Percentiles rank a stretch among this genome's conserved stretches.
These are phyloP conservation scores for Colletotrichum sp. DNA, from an alignment of 2,329 filamentous ascomycete species.

Conservation along the genomic window DNA sequence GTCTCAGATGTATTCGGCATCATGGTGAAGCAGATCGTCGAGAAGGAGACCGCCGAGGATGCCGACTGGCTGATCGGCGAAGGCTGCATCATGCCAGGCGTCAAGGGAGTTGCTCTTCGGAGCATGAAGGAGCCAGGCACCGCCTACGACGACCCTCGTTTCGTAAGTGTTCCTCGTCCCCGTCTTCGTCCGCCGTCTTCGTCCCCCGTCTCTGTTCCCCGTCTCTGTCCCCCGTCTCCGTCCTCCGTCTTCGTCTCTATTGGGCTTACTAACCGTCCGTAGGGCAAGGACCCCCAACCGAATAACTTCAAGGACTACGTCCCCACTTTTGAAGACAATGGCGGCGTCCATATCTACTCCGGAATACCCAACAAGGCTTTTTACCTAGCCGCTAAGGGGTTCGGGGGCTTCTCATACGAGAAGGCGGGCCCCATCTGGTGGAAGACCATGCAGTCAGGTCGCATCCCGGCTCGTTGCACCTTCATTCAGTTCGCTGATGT, in stretches of 20 bases:
- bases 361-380: conserved; percentile 65
- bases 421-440: conserved; percentile 60
- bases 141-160: conserved; percentile 56
- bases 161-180: conserved; percentile 37
- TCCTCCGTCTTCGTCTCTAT: not conserved
- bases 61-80: conserved; percentile 63
- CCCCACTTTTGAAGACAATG: conserved; percentile 48
- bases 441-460: conserved; percentile 50
- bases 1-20: conserved; percentile 62
- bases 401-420: conserved; percentile 60
- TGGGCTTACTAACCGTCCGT: not conserved
- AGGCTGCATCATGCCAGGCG: conserved; percentile 53
- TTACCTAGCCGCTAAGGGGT: conserved; percentile 49
- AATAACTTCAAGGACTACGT: conserved; percentile 50
- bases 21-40: conserved; percentile 60
- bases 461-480: conserved; percentile 42
- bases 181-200: not conserved
- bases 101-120: conserved; percentile 57
- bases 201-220: not conserved
- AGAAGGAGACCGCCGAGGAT: conserved; percentile 46
- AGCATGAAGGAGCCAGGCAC: conserved; percentile 60
- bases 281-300: conserved; percentile 60
- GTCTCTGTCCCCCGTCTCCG: not conserved
- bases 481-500: conserved; percentile 56
- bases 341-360: conserved; percentile 60